Evolutionary conservation across 345 rosid species (phyloP).

Genomic region (Brassica juncea): DNA sequence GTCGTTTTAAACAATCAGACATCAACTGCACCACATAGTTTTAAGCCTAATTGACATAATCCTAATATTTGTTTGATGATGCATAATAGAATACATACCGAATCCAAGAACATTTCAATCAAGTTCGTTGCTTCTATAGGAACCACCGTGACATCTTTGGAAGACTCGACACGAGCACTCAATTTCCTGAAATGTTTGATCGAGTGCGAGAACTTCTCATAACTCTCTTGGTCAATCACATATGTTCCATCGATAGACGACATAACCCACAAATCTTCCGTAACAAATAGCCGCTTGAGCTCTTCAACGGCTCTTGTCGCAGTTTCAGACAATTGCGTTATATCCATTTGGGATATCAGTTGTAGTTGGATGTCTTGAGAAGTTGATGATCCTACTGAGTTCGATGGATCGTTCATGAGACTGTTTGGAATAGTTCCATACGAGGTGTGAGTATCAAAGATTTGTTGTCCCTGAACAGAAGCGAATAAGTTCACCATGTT

Average conservation of each 20-base stretch:
- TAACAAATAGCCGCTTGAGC: conserved; percentile 45
- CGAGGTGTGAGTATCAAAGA: background rate
- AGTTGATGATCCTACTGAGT: background rate
- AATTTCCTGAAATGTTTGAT: conserved; percentile 38
- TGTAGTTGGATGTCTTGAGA: background rate
- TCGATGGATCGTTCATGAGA: background rate
- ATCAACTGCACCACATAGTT: background rate
- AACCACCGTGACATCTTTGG: conserved; percentile 51
- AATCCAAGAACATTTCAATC: conserved; percentile 53
- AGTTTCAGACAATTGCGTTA: conserved; percentile 42
- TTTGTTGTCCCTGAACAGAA: conserved; percentile 1
- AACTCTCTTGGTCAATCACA: conserved; percentile 44
- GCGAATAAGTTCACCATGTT: conserved; percentile 14
- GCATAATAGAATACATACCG: conserved; percentile 40
- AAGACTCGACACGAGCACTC: conserved; percentile 60
- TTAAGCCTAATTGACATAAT: background rate
- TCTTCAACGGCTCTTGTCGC: conserved; percentile 61
- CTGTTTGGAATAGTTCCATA: background rate
- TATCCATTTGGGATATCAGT: conserved; percentile 44
- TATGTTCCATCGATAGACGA: conserved; percentile 40
- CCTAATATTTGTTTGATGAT: background rate
- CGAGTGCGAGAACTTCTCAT: conserved; percentile 44
- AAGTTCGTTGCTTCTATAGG: conserved; percentile 45
- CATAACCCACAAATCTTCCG: conserved; percentile 61
- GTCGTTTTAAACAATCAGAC: background rate